phyloP scores from a whole-genome alignment of 805 yeast genomes.

The Torulaspora indica region DNA sequence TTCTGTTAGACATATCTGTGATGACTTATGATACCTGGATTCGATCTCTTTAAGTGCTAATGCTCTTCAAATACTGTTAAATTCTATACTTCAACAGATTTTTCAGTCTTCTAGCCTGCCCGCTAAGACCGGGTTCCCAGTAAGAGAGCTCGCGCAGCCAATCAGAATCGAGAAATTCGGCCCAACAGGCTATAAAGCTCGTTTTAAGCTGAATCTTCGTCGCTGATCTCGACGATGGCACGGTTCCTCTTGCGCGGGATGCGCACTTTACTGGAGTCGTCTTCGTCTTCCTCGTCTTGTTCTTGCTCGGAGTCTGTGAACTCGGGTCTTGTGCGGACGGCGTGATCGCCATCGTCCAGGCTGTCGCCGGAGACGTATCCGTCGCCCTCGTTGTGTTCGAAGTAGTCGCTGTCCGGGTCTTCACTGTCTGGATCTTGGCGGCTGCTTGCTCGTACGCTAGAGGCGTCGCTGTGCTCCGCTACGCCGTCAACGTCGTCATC shows the following conservation, averaged over 20 bases:
- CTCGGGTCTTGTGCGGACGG: constrained; percentile 32
- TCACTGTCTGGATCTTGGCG: constrained; percentile 9
- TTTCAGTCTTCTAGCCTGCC: constrained; percentile 2
- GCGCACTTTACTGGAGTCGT: constrained; percentile 3
- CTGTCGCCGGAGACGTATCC: constrained; percentile 35
- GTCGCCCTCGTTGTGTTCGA: constrained; percentile 29
- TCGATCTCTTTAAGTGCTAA: neutral
- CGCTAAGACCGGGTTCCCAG: constrained; percentile 7
- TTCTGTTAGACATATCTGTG: constrained; percentile 38
- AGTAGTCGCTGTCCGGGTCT: constrained; percentile 28
- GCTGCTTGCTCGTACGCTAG: neutral
- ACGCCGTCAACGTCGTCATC: constrained; percentile 10
- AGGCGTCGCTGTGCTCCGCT: neutral
- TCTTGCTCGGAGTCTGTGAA: constrained; percentile 33
- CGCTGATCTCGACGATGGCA: constrained; percentile 29
- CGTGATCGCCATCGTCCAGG: constrained; percentile 17
- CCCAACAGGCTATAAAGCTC: neutral
- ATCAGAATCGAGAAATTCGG: constrained; percentile 10
- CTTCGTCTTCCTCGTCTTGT: constrained; percentile 3
- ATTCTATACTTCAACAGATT: neutral
- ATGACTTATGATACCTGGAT: too few species aligned
- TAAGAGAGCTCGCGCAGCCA: constrained; percentile 6
- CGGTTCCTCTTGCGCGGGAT: constrained; percentile 18
- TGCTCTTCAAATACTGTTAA: neutral
- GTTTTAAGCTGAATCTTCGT: constrained; percentile 19